These are phyloP conservation scores for Nissolia schottii DNA, from an alignment of 306 rosid genomes.

Conservation along the genomic window DNA sequence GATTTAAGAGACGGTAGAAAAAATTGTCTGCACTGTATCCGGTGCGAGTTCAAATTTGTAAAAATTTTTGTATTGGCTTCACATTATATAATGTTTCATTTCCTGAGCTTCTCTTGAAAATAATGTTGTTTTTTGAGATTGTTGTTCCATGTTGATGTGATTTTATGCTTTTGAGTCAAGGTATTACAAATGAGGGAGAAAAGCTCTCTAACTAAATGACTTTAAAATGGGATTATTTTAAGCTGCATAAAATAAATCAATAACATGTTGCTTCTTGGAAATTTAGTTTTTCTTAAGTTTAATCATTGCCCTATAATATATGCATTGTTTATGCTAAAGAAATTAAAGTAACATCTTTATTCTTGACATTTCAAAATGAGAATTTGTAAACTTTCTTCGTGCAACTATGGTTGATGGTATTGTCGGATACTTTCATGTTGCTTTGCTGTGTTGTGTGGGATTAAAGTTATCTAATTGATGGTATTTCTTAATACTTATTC, in stretches of 20 bases:
- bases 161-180: constrained; percentile 9
- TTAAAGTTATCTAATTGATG: constrained; percentile 4
- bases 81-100: neutral
- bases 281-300: neutral
- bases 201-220: neutral
- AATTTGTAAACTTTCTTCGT: neutral
- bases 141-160: constrained; percentile 5
- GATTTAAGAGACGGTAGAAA: constrained; percentile 30
- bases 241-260: neutral
- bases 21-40: constrained; percentile 4
- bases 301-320: neutral
- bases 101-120: neutral
- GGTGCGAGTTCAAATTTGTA: constrained; percentile 35
- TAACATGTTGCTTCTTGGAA: neutral
- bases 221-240: constrained; percentile 1
- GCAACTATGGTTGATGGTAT: neutral
- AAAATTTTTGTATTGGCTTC: neutral
- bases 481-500: neutral
- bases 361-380: neutral
- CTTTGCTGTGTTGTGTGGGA: neutral
- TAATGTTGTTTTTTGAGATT: neutral
- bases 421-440: neutral
- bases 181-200: neutral
- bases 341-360: neutral
- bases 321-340: neutral